These are phyloP conservation scores for Nematocida ironsii DNA, from an alignment of 371 early-diverging fungal species.

Conservation along the genomic window DNA sequence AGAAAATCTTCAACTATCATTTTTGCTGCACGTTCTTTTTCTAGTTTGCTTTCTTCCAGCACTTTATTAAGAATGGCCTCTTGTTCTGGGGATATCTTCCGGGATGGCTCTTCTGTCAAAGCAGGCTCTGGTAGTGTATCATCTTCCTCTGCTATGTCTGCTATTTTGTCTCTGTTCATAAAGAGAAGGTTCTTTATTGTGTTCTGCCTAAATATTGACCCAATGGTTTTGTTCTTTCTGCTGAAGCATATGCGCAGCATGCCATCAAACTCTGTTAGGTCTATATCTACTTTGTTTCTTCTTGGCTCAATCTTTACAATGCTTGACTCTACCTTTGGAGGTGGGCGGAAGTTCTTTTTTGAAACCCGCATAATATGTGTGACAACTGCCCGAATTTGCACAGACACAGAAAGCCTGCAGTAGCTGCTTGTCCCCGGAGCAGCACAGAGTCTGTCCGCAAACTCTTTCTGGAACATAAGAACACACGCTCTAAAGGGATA, in stretches of 20 bases:
- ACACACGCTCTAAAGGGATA: slow-evolving; percentile 81
- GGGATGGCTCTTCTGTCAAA: not conserved
- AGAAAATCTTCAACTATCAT: slow-evolving; percentile 85
- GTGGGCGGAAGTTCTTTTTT: slow-evolving; percentile 95
- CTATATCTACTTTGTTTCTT: slow-evolving; percentile 84
- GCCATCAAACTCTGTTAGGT: slow-evolving; percentile 93
- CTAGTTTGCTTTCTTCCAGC: slow-evolving; percentile 65
- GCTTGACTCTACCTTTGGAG: slow-evolving; percentile 91
- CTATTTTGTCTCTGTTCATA: slow-evolving; percentile 5
- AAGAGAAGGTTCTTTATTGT: slow-evolving; percentile 42
- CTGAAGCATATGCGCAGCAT: slow-evolving; percentile 85
- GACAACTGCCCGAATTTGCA: slow-evolving; percentile 89
- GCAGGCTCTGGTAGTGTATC: not conserved
- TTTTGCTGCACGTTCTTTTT: slow-evolving; percentile 79
- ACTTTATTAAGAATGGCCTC: slow-evolving; percentile 49
- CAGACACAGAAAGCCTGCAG: slow-evolving; percentile 88
- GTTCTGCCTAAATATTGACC: slow-evolving; percentile 82
- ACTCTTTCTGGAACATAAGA: slow-evolving; percentile 99
- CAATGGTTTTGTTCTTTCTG: slow-evolving; percentile 90
- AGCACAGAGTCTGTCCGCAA: slow-evolving; percentile 91
- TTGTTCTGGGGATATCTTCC: slow-evolving; percentile 11
- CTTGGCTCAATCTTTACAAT: slow-evolving; percentile 89
- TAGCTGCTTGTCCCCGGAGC: slow-evolving; percentile 86
- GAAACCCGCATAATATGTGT: slow-evolving; percentile 89
- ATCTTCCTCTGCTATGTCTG: slow-evolving; percentile 72